Conservation (phyloP, 352 stramenopile species). For the Bremia lactucae region DNA sequence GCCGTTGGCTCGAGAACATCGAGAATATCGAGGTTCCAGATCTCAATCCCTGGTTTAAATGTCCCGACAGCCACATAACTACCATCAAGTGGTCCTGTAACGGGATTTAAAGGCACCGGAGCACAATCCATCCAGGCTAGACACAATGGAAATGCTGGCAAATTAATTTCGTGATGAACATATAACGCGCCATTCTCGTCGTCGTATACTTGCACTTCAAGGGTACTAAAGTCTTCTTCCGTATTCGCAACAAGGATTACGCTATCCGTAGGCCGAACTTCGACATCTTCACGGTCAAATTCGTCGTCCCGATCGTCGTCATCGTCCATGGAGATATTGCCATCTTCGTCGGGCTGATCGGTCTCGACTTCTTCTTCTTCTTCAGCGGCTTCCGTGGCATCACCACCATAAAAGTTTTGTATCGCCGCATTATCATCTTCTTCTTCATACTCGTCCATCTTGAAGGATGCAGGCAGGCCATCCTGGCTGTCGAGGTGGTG, state of each 20-base stretch:
- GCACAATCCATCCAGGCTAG: constrained; percentile 93
- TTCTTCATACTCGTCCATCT: constrained; percentile 86
- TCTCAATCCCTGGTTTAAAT: constrained; percentile 99
- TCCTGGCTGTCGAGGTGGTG: too few species aligned
- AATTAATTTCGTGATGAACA: constrained; percentile 99
- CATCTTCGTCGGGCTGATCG: constrained; percentile 24
- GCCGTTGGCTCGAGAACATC: constrained; percentile 95
- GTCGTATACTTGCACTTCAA: constrained; percentile 99
- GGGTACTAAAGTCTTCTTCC: constrained; percentile 96
- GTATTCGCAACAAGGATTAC: constrained; percentile 95
- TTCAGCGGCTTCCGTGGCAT: constrained; percentile 25
- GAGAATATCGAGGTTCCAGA: constrained; percentile 99
- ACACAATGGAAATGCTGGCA: constrained; percentile 97
- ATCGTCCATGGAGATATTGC: constrained; percentile 44
- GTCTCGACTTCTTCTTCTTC: constrained; percentile 25
- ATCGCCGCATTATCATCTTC: constrained; percentile 77
- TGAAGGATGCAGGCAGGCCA: constrained; percentile 56
- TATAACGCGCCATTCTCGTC: constrained; percentile 94
- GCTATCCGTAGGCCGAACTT: constrained; percentile 89
- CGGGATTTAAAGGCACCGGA: constrained; percentile 45
- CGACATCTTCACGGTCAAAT: constrained; percentile 88
- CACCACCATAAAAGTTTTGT: constrained; percentile 56
- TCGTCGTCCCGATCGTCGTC: constrained; percentile 62
- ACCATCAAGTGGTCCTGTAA: constrained; percentile 67
- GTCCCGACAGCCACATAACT: constrained; percentile 99